Conservation (phyloP, 75 land plant species). For the Larix kaempferi region DNA sequence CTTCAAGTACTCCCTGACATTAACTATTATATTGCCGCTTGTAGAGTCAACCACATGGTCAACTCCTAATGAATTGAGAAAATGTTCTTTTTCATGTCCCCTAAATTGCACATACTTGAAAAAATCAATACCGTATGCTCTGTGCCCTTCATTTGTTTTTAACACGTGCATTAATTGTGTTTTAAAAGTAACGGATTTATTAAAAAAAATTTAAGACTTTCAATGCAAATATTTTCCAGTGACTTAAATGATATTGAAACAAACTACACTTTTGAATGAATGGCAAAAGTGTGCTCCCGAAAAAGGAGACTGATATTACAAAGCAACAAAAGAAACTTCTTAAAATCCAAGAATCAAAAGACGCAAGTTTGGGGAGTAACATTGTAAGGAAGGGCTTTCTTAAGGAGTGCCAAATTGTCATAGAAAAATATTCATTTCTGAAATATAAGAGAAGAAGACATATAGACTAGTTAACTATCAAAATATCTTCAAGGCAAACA, state of each 20-base stretch:
- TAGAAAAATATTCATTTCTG: too few species aligned
- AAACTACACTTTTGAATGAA: neutral
- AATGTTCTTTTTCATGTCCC: slow-evolving; percentile 70
- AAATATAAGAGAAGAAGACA: too few species aligned
- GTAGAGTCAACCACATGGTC: slow-evolving; percentile 80
- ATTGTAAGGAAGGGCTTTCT: too few species aligned
- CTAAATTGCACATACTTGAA: slow-evolving; percentile 38
- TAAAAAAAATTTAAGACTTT: neutral
- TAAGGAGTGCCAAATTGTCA: too few species aligned
- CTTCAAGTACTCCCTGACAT: slow-evolving; percentile 69
- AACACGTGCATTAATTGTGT: neutral
- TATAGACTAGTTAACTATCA: too few species aligned
- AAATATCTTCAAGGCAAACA: too few species aligned
- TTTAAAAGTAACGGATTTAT: neutral
- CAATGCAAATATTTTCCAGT: neutral
- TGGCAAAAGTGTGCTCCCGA: neutral
- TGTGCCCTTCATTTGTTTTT: neutral
- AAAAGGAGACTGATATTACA: neutral
- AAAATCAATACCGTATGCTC: neutral
- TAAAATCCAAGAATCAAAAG: neutral
- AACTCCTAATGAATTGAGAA: slow-evolving; percentile 70
- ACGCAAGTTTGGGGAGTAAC: too few species aligned
- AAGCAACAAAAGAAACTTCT: neutral
- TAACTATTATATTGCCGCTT: slow-evolving; percentile 45
- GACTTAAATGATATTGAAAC: neutral